Evolutionary conservation across 2,329 filamentous ascomycete genomes (phyloP).

Genomic region (Rachicladosporium sp.): DNA sequence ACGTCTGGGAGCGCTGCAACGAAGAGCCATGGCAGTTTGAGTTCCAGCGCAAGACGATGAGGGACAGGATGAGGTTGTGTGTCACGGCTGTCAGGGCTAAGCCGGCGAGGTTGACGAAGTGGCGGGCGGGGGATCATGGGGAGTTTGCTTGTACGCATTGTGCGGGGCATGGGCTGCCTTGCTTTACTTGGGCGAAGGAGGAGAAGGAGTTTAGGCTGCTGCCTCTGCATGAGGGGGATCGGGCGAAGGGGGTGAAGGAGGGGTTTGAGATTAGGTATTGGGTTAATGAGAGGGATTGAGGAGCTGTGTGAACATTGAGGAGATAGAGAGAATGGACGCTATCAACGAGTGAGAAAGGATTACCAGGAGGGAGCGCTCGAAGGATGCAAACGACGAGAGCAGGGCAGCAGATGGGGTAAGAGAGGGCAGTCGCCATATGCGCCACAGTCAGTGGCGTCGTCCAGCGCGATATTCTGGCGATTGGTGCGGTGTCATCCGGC

Average conservation of each 20-base stretch:
- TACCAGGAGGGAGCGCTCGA: too few species aligned
- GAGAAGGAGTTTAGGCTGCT: conserved; percentile 15
- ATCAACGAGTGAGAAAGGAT: too few species aligned
- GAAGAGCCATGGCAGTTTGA: conserved; percentile 9
- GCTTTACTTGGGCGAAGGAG: conserved; percentile 11
- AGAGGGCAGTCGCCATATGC: too few species aligned
- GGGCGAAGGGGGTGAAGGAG: conserved; percentile 9
- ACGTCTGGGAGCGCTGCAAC: conserved; percentile 13
- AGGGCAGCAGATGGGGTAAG: too few species aligned
- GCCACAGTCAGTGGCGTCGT: too few species aligned
- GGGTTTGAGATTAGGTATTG: conserved; percentile 15
- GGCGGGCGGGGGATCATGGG: conserved; percentile 12
- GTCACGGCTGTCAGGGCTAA: too few species aligned
- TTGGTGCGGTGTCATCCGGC: too few species aligned
- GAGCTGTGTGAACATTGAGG: conserved; percentile 1
- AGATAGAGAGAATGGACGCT: not conserved
- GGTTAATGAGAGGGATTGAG: conserved; percentile 9
- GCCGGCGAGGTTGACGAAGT: conserved; percentile 10
- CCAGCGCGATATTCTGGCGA: too few species aligned
- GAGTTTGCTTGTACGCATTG: conserved; percentile 16
- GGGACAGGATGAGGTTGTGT: too few species aligned
- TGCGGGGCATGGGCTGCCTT: conserved; percentile 11
- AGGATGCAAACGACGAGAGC: too few species aligned
- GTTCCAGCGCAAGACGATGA: too few species aligned
- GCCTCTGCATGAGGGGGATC: conserved; percentile 16